These are phyloP conservation scores for Dendrobium chrysotoxum DNA, from an alignment of 106 monocot species.

Conservation along the genomic window DNA sequence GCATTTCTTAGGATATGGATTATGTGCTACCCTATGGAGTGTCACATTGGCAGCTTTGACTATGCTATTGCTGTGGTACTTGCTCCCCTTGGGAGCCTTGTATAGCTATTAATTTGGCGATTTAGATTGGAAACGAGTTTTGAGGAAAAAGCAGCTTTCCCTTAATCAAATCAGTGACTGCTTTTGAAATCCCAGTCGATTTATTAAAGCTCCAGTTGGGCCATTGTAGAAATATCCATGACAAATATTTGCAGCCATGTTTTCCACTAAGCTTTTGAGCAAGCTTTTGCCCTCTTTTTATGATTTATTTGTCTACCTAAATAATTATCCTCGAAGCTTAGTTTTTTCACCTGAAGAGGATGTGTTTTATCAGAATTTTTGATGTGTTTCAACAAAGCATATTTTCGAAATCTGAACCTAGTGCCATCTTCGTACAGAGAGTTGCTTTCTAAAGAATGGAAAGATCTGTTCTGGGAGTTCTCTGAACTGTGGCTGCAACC, in stretches of 20 bases:
- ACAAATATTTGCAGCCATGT: background rate
- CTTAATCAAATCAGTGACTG: background rate
- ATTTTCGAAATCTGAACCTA: background rate
- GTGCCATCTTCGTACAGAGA: slow-evolving; percentile 39
- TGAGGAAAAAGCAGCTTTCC: background rate
- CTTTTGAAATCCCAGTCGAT: background rate
- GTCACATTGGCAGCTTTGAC: no score
- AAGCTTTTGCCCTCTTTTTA: background rate
- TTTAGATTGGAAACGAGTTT: background rate
- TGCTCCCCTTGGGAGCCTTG: background rate
- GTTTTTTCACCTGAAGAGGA: background rate
- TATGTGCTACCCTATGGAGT: no score
- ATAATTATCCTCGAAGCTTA: background rate
- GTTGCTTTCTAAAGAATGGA: slow-evolving; percentile 72
- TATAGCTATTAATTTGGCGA: background rate
- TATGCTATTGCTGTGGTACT: background rate
- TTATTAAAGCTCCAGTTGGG: background rate
- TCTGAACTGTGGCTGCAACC: slow-evolving; percentile 60
- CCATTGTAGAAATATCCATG: background rate
- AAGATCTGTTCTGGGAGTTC: slow-evolving; percentile 76
- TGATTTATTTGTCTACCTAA: background rate
- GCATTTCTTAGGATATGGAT: no score
- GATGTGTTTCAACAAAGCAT: background rate
- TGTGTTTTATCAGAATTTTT: background rate
- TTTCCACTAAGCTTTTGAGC: background rate